These are phyloP conservation scores for Paecilomyces variotii DNA, from an alignment of 2,329 filamentous ascomycete genomes.

Conservation along the genomic window DNA sequence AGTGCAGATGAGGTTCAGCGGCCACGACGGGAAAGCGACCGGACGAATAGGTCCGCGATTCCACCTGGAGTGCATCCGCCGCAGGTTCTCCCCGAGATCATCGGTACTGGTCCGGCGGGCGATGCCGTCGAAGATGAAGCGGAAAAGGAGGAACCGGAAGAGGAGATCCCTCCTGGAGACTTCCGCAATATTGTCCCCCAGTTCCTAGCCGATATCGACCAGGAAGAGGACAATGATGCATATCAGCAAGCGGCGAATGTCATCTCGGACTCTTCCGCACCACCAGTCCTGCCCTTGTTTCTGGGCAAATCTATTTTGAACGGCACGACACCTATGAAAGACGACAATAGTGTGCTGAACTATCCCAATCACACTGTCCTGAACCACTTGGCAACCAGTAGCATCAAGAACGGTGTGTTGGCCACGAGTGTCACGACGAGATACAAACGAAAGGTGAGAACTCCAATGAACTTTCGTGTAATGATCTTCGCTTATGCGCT, in stretches of 20 bases:
- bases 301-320: constrained; percentile 92
- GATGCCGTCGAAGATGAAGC: constrained; percentile 36
- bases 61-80: constrained; percentile 36
- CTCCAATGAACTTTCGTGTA: constrained; percentile 1
- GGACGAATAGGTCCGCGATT: constrained; percentile 24
- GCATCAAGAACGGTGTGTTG: constrained; percentile 92
- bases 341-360: constrained; percentile 93
- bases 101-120: constrained; percentile 21
- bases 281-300: constrained; percentile 82
- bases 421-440: constrained; percentile 95
- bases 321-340: constrained; percentile 83
- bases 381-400: constrained; percentile 94
- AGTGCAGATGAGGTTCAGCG: constrained; percentile 58
- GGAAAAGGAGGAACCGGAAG: constrained; percentile 41
- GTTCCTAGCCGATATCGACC: constrained; percentile 77
- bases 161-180: constrained; percentile 49
- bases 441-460: constrained; percentile 71
- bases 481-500: constrained; percentile 11
- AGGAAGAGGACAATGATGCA: constrained; percentile 65
- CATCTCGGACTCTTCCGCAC: constrained; percentile 70
- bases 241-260: constrained; percentile 69
- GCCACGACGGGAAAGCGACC: constrained; percentile 26
- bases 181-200: constrained; percentile 72
- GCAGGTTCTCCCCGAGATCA: constrained; percentile 33
- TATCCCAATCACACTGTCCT: constrained; percentile 96